Conservation (phyloP, 352 stramenopile genomes). For the Pythium myriotylum region DNA sequence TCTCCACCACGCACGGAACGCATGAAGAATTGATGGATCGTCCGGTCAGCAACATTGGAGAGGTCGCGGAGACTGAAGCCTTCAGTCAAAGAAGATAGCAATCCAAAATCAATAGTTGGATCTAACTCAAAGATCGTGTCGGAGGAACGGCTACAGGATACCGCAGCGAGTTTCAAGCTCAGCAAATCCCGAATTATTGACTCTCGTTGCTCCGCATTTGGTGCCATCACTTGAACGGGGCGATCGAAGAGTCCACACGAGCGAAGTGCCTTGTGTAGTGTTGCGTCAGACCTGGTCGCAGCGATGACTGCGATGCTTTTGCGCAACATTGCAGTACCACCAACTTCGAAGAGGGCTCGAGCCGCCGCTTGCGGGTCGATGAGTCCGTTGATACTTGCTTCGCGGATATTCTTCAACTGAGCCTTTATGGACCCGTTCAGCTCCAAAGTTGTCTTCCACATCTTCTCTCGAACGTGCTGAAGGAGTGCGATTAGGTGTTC, state of each 20-base stretch:
- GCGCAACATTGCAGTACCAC: constrained; percentile 57
- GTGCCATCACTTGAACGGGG: constrained; percentile 54
- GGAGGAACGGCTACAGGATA: constrained; percentile 17
- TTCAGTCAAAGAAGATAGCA: constrained; percentile 69
- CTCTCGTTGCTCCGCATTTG: constrained; percentile 68
- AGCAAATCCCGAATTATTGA: constrained; percentile 65
- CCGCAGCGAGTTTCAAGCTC: constrained; percentile 39
- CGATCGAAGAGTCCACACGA: constrained; percentile 72
- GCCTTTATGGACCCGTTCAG: constrained; percentile 56
- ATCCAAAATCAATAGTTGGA: constrained; percentile 59
- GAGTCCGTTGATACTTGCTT: constrained; percentile 4
- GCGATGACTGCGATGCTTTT: constrained; percentile 76
- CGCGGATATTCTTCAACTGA: constrained; percentile 13
- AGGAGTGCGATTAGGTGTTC: constrained; percentile 72
- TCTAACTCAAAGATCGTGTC: constrained; percentile 42
- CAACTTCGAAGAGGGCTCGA: constrained; percentile 43
- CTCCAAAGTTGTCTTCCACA: constrained; percentile 63
- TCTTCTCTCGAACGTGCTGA: constrained; percentile 48
- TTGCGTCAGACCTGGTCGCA: constrained; percentile 57
- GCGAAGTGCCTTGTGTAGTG: constrained; percentile 66
- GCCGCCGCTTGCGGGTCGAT: constrained; percentile 25
- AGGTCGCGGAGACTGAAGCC: constrained; percentile 85
- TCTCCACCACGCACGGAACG: constrained; percentile 26
- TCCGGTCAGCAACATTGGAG: constrained; percentile 61
- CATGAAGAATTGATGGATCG: constrained; percentile 69